Percentiles rank a stretch among this genome's conserved stretches.
Conservation (phyloP, 108 stramenopile species). For the Bacterosira constricta region DNA sequence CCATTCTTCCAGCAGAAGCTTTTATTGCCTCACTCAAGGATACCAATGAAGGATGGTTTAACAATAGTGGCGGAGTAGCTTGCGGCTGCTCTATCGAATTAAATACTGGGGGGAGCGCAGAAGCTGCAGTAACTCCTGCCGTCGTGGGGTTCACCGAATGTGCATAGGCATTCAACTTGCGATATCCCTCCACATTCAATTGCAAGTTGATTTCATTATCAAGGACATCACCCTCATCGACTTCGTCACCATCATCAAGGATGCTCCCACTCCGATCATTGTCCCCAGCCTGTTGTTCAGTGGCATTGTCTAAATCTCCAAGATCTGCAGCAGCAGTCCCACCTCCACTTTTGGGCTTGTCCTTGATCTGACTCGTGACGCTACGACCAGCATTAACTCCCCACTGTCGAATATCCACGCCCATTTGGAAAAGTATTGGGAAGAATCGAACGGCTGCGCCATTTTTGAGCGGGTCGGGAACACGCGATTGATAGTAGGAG, state of each 20-base stretch:
- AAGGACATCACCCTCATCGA: conserved; percentile 66
- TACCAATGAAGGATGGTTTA: conserved; percentile 70
- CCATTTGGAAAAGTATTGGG: conserved; percentile 86
- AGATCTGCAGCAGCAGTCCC: conserved; percentile 5
- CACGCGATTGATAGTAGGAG: conserved; percentile 60
- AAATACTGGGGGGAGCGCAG: conserved; percentile 25
- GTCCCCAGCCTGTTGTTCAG: conserved; percentile 15
- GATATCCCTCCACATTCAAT: conserved; percentile 85
- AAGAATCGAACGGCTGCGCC: conserved; percentile 70
- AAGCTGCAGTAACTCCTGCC: conserved; percentile 15
- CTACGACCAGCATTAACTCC: conserved; percentile 74
- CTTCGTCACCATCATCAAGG: conserved; percentile 72
- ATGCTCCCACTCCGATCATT: conserved; percentile 39
- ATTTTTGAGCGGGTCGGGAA: conserved; percentile 71
- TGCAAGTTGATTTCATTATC: conserved; percentile 79
- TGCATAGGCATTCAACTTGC: conserved; percentile 87
- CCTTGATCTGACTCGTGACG: conserved; percentile 54
- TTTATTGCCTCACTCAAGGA: conserved; percentile 68
- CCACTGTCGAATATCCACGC: conserved; percentile 92
- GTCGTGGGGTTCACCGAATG: conserved; percentile 60
- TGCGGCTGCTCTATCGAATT: conserved; percentile 29
- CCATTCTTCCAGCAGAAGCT: conserved; percentile 79
- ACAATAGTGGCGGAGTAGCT: conserved; percentile 33
- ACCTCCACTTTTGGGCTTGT: conserved; percentile 29
- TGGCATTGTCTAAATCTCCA: not conserved